phyloP scores from a whole-genome alignment of 208 protist species.

The Herpetomonas samuelpessoai region DNA sequence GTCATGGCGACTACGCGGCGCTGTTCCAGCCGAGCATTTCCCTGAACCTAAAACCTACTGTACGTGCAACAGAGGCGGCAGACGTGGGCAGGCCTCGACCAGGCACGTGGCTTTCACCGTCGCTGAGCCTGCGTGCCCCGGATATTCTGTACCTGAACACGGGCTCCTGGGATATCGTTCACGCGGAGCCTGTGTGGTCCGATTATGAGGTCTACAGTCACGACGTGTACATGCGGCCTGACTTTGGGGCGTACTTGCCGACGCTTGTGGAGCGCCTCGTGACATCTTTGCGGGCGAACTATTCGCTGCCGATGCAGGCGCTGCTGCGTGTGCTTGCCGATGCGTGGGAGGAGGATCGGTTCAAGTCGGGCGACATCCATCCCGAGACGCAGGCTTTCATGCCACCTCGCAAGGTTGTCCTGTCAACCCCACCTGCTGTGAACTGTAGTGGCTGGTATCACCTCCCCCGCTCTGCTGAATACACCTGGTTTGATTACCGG shows the following conservation, averaged over 20 bases:
- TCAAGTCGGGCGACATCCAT: not conserved
- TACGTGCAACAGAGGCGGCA: no score
- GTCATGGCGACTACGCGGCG: no score
- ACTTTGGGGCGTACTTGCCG: not conserved
- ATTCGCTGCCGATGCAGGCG: not conserved
- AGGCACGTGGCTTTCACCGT: not conserved
- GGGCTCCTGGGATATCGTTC: not conserved
- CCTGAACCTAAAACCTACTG: no score
- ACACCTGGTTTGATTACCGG: not conserved
- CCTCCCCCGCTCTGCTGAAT: not conserved
- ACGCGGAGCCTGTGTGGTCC: not conserved
- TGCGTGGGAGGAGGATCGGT: not conserved
- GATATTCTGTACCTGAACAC: not conserved
- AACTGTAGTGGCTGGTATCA: not conserved
- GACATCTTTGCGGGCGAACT: not conserved
- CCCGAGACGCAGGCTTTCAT: not conserved
- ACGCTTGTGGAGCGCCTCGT: not conserved
- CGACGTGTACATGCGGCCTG: not conserved
- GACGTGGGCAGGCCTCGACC: not conserved
- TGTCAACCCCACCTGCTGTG: not conserved
- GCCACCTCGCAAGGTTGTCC: not conserved
- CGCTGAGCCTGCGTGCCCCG: not conserved
- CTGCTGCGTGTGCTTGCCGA: not conserved
- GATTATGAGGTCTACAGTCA: not conserved
- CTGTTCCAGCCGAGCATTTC: no score